Evolutionary conservation across 2,329 filamentous ascomycete species (phyloP).

Genomic region (Trichophyton equinum): DNA sequence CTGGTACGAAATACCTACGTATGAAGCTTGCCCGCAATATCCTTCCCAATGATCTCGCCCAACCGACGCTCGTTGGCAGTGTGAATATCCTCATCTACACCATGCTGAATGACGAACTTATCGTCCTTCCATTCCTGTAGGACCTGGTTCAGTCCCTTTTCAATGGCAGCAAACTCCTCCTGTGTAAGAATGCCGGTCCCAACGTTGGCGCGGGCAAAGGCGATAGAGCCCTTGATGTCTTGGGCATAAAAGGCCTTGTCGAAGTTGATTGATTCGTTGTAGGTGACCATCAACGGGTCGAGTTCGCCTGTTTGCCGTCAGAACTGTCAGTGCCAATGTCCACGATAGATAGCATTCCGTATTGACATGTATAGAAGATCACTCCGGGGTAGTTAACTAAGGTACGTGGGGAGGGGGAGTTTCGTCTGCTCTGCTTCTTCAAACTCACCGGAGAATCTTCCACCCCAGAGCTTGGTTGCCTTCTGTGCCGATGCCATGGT

Average conservation of each 20-base stretch:
- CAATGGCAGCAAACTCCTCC: slow-evolving; percentile 57
- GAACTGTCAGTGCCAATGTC: neutral
- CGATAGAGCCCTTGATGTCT: slow-evolving; percentile 63
- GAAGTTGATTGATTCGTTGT: slow-evolving; percentile 66
- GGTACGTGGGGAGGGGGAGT: neutral
- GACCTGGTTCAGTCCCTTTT: slow-evolving; percentile 51
- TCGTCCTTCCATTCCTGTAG: slow-evolving; percentile 22
- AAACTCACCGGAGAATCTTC: slow-evolving; percentile 43
- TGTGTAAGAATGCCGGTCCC: slow-evolving; percentile 57
- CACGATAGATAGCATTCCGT: no score
- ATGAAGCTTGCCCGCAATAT: slow-evolving; percentile 77
- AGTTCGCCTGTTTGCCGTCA: slow-evolving; percentile 44
- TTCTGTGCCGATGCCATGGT: neutral
- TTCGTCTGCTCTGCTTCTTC: no score
- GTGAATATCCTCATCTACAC: slow-evolving; percentile 19
- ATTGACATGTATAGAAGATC: neutral
- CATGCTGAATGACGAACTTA: slow-evolving; percentile 18
- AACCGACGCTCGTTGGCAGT: slow-evolving; percentile 42
- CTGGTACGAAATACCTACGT: slow-evolving; percentile 37
- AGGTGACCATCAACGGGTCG: slow-evolving; percentile 67
- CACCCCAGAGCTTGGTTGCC: slow-evolving; percentile 16
- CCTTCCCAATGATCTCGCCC: slow-evolving; percentile 75
- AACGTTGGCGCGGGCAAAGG: slow-evolving; percentile 62
- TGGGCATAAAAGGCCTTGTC: slow-evolving; percentile 62
- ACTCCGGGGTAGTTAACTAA: neutral